Base-by-base conservation (phyloP, 1,284 basidiomycete species). In the Trichosporon asahii region DNA sequence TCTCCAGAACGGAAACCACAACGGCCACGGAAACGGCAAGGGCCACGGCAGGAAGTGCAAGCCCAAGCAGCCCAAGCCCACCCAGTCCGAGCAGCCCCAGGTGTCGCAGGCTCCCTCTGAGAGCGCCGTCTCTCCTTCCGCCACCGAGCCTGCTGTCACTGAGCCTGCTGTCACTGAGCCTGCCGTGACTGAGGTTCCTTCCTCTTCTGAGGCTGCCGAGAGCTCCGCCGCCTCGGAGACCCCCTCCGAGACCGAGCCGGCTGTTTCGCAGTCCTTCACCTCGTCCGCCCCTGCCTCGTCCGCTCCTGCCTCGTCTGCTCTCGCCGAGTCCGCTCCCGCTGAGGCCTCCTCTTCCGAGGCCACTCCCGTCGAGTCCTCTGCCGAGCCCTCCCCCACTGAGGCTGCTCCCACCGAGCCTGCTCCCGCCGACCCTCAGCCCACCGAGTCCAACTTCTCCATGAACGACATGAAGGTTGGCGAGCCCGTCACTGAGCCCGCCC, bases 171-270 rank as follows among this genome's bases (percentile, higher is more conserved):
- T 80, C 9, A 72, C 79, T 37, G 73, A 79, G 0, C 76, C 85
- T 1, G n/a, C n/a, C n/a, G n/a, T n/a, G n/a, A n/a, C n/a, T n/a
- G n/a, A n/a, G n/a, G n/a, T n/a, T n/a, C n/a, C n/a, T n/a, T 76
- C 82, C 7, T 77, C 77, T 5, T 75, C 79, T 9, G 67, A 78
- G 40, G 74, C 78, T n/a, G n/a, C n/a, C n/a, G n/a, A n/a, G n/a
- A n/a, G n/a, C 44, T 15, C 31, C 23, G 18, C 44, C 18, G 3
- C n/a, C 9, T 15, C 6, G 15, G 35, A 14, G 25, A 25, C 63
- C 23, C 29, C 63, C 35, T 33, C 44, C 61, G 21, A n/a, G n/a
- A n/a, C n/a, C n/a, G n/a, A n/a, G n/a, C n/a, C n/a, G n/a, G n/a
- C n/a, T n/a, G n/a, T n/a, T n/a, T n/a, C n/a, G n/a, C n/a, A n/a